Percentiles rank a stretch among this genome's conserved stretches.
Conservation (phyloP, 2,329 filamentous ascomycete genomes). For the Fusarium hainanense region DNA sequence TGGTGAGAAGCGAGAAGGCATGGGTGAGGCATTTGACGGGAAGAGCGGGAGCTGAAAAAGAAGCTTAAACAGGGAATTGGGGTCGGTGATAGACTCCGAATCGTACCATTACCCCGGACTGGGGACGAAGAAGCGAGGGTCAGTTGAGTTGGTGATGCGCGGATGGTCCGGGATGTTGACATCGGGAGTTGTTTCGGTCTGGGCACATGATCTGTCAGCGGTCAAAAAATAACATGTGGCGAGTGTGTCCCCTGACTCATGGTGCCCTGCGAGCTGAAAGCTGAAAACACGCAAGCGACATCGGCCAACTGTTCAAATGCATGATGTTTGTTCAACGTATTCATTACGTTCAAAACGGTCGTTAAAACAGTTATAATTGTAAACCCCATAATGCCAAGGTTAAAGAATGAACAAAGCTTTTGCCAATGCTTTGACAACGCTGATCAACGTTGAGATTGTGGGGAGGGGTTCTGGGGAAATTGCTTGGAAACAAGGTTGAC, state of each 20-base stretch:
- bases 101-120: background rate
- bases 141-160: background rate
- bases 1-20: background rate
- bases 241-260: background rate
- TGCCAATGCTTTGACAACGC: background rate
- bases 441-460: background rate
- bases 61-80: background rate
- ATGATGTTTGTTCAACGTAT: background rate
- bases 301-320: background rate
- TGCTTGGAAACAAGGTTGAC: background rate
- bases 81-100: background rate
- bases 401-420: background rate
- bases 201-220: background rate
- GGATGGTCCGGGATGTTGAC: background rate
- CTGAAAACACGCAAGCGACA: rapidly evolving
- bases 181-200: background rate
- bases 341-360: background rate
- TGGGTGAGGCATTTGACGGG: background rate
- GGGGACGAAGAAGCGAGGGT: background rate
- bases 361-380: background rate
- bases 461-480: background rate
- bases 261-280: background rate
- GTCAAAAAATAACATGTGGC: background rate
- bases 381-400: background rate
- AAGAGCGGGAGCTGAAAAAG: conserved; percentile 1